These are phyloP conservation scores for Vanderwaltozyma polyspora DNA, from an alignment of 805 yeast species.

Conservation along the genomic window DNA sequence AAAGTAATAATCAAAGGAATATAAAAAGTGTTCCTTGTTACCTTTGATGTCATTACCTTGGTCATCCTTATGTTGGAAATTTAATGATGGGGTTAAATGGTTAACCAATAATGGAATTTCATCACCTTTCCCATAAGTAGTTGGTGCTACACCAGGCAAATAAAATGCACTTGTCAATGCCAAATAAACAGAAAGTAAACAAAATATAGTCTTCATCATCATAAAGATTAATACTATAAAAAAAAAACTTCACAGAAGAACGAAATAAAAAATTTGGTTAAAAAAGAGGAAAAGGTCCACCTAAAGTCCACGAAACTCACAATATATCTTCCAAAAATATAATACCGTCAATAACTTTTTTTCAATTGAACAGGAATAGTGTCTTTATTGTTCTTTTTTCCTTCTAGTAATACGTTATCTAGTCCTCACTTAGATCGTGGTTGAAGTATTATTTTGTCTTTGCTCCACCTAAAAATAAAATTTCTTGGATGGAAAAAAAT, in stretches of 20 bases:
- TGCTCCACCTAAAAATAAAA: too few relatives aligned
- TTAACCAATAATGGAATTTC: constrained; percentile 71
- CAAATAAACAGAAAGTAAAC: background rate
- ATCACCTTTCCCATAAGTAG: constrained; percentile 68
- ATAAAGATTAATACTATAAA: background rate
- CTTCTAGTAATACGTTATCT: too few relatives aligned
- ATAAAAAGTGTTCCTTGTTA: constrained; percentile 43
- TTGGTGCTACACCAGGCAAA: constrained; percentile 93
- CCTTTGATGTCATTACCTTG: constrained; percentile 30
- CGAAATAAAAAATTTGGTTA: too few relatives aligned
- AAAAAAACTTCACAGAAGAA: too few relatives aligned
- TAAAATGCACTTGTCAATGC: constrained; percentile 50
- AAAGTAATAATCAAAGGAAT: constrained; percentile 75
- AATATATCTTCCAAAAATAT: too few relatives aligned
- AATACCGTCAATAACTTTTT: too few relatives aligned
- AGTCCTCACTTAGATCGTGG: too few relatives aligned
- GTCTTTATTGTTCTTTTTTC: too few relatives aligned
- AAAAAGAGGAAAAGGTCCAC: background rate
- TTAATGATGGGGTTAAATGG: constrained; percentile 72
- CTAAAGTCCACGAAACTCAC: background rate
- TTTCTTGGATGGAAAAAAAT: too few relatives aligned
- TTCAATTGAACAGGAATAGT: too few relatives aligned
- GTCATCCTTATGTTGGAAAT: constrained; percentile 31
- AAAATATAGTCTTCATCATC: background rate
- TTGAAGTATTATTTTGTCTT: too few relatives aligned